These are phyloP conservation scores for Kernera saxatilis DNA, from an alignment of 345 rosid genomes.

Conservation along the genomic window DNA sequence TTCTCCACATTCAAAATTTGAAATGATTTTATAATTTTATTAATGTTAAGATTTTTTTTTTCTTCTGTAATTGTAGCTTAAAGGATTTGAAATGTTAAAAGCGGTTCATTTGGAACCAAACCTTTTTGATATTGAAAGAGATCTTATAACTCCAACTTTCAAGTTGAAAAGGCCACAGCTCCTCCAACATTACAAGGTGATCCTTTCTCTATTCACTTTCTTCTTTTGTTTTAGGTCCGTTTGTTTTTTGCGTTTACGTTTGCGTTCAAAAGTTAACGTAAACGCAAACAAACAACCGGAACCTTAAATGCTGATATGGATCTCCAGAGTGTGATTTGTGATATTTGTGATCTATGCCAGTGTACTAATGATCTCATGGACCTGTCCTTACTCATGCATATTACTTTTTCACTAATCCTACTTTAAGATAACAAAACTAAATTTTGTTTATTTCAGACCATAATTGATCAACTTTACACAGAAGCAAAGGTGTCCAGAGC, in stretches of 20 bases:
- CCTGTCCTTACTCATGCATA: neutral
- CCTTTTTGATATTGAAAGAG: slow-evolving; percentile 79
- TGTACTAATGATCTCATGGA: neutral
- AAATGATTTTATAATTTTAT: neutral
- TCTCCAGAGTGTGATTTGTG: neutral
- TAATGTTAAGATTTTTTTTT: neutral
- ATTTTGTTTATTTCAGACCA: slow-evolving; percentile 35
- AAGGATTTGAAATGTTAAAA: slow-evolving; percentile 87
- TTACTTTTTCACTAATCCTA: neutral
- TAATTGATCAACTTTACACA: slow-evolving; percentile 58
- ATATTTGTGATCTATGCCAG: neutral
- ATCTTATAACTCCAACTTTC: slow-evolving; percentile 80
- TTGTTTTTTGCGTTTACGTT: neutral
- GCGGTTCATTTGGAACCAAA: slow-evolving; percentile 76
- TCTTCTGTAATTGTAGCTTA: slow-evolving; percentile 40
- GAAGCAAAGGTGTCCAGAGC: slow-evolving; percentile 60
- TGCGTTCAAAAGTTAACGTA: neutral
- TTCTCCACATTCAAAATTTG: neutral
- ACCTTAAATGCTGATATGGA: neutral
- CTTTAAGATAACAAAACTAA: neutral
- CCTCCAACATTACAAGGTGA: slow-evolving; percentile 75
- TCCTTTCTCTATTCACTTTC: neutral
- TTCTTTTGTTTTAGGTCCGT: neutral
- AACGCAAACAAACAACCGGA: neutral
- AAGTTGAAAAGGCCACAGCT: slow-evolving; percentile 91